These are phyloP conservation scores for Tubosaeta sp. DNA, from an alignment of 768 basidiomycete genomes.

Conservation along the genomic window DNA sequence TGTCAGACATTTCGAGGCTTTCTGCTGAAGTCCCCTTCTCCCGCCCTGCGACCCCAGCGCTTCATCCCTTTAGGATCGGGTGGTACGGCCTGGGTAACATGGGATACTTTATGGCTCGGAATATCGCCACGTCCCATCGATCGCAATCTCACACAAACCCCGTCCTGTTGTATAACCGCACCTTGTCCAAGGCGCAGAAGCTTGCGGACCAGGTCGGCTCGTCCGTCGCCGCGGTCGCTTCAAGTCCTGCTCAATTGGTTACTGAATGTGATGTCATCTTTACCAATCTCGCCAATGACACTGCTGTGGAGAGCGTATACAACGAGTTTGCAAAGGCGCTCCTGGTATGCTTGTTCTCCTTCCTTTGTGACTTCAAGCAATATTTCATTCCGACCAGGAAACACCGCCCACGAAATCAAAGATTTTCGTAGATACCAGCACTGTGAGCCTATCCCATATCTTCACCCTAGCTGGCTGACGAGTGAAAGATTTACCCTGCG, in stretches of 20 bases:
- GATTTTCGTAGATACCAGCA: slow-evolving; percentile 84
- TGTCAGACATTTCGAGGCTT: not conserved
- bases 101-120: slow-evolving; percentile 74
- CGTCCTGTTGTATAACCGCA: slow-evolving; percentile 76
- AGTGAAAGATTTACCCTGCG: slow-evolving; percentile 49
- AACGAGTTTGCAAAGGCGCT: slow-evolving; percentile 55
- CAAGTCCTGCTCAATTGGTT: slow-evolving; percentile 55
- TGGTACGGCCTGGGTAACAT: slow-evolving; percentile 55
- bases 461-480: slow-evolving; percentile 6
- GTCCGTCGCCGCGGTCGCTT: slow-evolving; percentile 51
- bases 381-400: slow-evolving; percentile 27
- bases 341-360: slow-evolving; percentile 37
- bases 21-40: slow-evolving; percentile 46
- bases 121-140: slow-evolving; percentile 58
- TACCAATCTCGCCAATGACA: slow-evolving; percentile 70
- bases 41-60: slow-evolving; percentile 51
- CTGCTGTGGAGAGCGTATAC: slow-evolving; percentile 62
- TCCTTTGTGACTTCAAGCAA: not conserved
- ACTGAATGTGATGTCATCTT: slow-evolving; percentile 70
- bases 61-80: slow-evolving; percentile 40
- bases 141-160: slow-evolving; percentile 41
- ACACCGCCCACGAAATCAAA: slow-evolving; percentile 47
- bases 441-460: slow-evolving; percentile 43
- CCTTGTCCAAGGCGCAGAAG: slow-evolving; percentile 52
- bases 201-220: slow-evolving; percentile 54